Percentiles rank a stretch among this genome's conserved stretches.
These are phyloP conservation scores for Phyllosticta citrichinensis DNA, from an alignment of 2,329 filamentous ascomycete genomes.

Conservation along the genomic window DNA sequence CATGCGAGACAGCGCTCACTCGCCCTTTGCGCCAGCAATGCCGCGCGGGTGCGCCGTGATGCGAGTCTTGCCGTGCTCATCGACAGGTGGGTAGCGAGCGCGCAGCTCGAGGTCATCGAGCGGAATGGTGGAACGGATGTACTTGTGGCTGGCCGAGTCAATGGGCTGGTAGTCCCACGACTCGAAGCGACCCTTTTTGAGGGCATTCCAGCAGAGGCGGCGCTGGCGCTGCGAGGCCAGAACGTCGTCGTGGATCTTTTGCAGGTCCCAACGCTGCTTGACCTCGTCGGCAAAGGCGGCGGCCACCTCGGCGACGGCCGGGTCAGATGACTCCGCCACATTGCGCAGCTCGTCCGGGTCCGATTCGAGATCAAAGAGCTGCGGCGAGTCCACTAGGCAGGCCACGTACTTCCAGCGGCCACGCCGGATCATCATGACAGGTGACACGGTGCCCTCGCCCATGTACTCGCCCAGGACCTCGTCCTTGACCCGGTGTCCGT, in stretches of 20 bases:
- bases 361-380: slow-evolving; percentile 67
- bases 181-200: slow-evolving; percentile 65
- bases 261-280: slow-evolving; percentile 68
- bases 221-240: slow-evolving; percentile 69
- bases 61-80: slow-evolving; percentile 31
- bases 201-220: slow-evolving; percentile 66
- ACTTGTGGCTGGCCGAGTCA: slow-evolving; percentile 61
- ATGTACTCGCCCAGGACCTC: slow-evolving; percentile 94
- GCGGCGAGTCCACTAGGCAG: slow-evolving; percentile 72
- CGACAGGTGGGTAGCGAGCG: slow-evolving; percentile 57
- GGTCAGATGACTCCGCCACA: slow-evolving; percentile 40
- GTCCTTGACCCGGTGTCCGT: slow-evolving; percentile 46
- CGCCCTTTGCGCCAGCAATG: slow-evolving; percentile 27
- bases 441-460: slow-evolving; percentile 79
- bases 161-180: slow-evolving; percentile 79
- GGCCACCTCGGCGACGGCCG: slow-evolving; percentile 30
- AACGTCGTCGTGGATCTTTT: slow-evolving; percentile 64
- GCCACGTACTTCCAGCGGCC: slow-evolving; percentile 86
- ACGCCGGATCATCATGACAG: slow-evolving; percentile 87
- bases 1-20: slow-evolving; percentile 13
- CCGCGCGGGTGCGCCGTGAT: slow-evolving; percentile 22
- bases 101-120: slow-evolving; percentile 71
- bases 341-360: slow-evolving; percentile 75
- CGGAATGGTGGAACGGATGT: slow-evolving; percentile 75
- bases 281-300: slow-evolving; percentile 65